phyloP scores from a whole-genome alignment of 140 eudicot genomes.

The Flaveria floridana region DNA sequence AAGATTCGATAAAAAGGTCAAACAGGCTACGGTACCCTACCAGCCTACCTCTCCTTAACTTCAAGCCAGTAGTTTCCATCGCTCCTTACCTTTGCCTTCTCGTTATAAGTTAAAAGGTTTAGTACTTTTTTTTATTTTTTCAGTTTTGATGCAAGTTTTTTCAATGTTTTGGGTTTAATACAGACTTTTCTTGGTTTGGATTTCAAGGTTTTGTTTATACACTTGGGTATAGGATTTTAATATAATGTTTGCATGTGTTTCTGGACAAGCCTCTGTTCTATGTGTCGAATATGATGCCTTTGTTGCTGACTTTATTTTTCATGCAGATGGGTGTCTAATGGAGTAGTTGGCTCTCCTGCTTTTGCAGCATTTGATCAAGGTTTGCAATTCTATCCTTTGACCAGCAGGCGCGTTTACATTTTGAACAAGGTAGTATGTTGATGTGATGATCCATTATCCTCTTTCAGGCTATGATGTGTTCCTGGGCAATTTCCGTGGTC shows the following conservation, averaged over 20 bases:
- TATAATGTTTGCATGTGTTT: no score
- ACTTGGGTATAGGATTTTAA: no score
- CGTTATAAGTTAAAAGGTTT: not conserved
- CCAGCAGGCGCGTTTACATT: not conserved
- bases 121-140: not conserved
- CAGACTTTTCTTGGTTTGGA: no score
- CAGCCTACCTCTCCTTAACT: not conserved
- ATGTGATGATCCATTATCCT: not conserved
- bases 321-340: slow-evolving; percentile 92
- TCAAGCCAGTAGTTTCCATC: not conserved
- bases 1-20: not conserved
- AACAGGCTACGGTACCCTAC: not conserved
- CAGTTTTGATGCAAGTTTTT: no score
- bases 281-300: not conserved
- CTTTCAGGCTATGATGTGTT: slow-evolving; percentile 87
- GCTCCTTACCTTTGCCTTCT: not conserved
- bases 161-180: no score
- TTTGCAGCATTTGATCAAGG: slow-evolving; percentile 99
- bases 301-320: slow-evolving; percentile 8
- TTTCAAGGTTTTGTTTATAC: no score
- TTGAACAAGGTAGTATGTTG: not conserved
- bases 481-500: slow-evolving; percentile 90
- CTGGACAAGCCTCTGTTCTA: not conserved
- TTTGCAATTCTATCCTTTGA: slow-evolving; percentile 28
- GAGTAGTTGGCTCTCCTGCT: slow-evolving; percentile 99